A percentile compares a stretch with the other conserved stretches of the same genome.
phyloP scores from a whole-genome alignment of 2,329 filamentous ascomycete species.

The Colletotrichum chrysophilum region DNA sequence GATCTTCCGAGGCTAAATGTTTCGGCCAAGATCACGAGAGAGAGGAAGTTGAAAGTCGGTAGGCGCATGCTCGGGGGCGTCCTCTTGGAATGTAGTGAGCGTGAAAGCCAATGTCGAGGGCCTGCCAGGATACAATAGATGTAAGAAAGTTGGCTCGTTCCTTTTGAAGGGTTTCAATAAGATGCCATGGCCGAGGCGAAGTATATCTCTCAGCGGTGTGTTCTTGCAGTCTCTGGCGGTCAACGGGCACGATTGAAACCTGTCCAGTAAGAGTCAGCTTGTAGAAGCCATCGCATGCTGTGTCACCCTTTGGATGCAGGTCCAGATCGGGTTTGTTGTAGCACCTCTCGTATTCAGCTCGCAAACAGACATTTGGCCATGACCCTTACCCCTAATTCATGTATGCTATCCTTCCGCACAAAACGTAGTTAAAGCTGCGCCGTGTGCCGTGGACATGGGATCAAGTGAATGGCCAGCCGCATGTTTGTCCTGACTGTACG shows the following conservation, averaged over 20 bases:
- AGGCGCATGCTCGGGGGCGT: not conserved
- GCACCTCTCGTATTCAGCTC: not conserved
- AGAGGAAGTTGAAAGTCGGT: not conserved
- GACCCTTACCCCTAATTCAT: not conserved
- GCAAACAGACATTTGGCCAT: rapidly evolving
- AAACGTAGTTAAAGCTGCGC: not conserved
- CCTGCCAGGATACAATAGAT: rapidly evolving
- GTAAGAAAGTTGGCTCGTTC: rapidly evolving
- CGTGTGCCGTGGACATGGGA: rapidly evolving
- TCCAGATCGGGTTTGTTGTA: not conserved
- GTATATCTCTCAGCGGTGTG: not conserved
- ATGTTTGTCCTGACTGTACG: not conserved
- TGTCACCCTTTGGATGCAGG: not conserved
- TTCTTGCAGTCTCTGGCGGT: not conserved
- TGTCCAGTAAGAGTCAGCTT: not conserved
- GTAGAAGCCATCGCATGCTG: rapidly evolving
- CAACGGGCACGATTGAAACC: not conserved
- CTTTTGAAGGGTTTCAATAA: not conserved
- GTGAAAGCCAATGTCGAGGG: rapidly evolving
- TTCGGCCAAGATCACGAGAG: not conserved
- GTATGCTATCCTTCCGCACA: no score
- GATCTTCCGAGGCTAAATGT: not conserved
- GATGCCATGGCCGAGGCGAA: not conserved
- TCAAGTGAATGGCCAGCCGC: not conserved
- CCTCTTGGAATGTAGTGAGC: rapidly evolving